phyloP scores from a whole-genome alignment of 108 stramenopile species.

The Aurantiochytrium sp. region DNA sequence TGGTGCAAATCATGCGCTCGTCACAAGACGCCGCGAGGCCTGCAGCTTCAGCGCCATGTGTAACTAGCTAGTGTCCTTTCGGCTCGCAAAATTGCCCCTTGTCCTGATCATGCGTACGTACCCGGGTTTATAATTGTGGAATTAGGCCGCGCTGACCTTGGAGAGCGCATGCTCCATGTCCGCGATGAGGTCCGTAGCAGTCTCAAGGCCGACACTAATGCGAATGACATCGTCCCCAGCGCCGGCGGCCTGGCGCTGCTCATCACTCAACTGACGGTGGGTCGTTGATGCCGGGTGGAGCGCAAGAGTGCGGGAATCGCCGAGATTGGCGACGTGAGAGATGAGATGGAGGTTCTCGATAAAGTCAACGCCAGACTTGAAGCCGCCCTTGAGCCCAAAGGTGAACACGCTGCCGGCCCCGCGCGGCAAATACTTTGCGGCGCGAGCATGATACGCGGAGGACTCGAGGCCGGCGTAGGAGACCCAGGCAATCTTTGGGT shows the following conservation, averaged over 20 bases:
- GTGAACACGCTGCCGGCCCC: constrained; percentile 20
- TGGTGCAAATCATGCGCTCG: too few relatives aligned
- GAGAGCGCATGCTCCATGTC: constrained; percentile 2
- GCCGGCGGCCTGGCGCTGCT: not conserved
- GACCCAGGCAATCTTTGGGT: not conserved
- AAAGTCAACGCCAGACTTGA: not conserved
- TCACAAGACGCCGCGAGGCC: too few relatives aligned
- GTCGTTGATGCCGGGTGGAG: constrained; percentile 31
- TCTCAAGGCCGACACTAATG: not conserved
- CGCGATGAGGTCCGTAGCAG: not conserved
- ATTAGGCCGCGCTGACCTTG: not conserved
- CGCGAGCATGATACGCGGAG: not conserved
- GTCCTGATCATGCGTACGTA: too few relatives aligned
- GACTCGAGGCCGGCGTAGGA: constrained; percentile 22
- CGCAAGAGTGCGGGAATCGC: constrained; percentile 1
- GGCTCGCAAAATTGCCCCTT: too few relatives aligned
- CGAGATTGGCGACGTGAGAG: constrained; percentile 15
- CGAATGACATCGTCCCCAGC: constrained; percentile 33
- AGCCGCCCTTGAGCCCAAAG: constrained; percentile 32
- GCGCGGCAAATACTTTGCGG: not conserved
- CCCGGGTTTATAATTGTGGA: too few relatives aligned
- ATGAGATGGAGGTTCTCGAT: not conserved
- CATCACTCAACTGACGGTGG: constrained; percentile 16
- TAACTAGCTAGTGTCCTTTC: too few relatives aligned
- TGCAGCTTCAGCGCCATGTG: too few relatives aligned